Evolutionary conservation across 1,284 basidiomycete genomes (phyloP).

Genomic region (Ustilago cynodontis): DNA sequence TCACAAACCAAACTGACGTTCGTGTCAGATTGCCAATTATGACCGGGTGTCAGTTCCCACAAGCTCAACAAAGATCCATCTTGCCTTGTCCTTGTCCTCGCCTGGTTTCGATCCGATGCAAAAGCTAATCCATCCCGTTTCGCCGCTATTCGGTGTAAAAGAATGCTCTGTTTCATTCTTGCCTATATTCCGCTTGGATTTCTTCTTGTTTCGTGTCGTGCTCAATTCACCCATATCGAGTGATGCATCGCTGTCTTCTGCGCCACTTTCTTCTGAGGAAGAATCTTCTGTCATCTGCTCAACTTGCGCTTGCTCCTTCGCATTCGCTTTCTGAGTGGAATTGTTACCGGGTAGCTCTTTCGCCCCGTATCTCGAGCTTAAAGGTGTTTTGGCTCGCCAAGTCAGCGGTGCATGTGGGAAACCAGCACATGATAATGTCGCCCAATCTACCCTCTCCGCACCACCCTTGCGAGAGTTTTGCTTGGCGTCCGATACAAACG

Average conservation of each 20-base stretch:
- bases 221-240: slow-evolving; percentile 28
- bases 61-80: slow-evolving; percentile 45
- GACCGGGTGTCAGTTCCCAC: slow-evolving; percentile 48
- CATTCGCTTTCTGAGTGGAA: not conserved
- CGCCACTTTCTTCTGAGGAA: slow-evolving; percentile 21
- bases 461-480: not conserved
- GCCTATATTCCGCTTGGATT: slow-evolving; percentile 28
- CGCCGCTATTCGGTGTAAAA: slow-evolving; percentile 35
- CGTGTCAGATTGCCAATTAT: slow-evolving; percentile 1
- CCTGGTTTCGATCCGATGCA: slow-evolving; percentile 13
- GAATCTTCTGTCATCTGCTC: slow-evolving; percentile 27
- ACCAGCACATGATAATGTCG: slow-evolving; percentile 37
- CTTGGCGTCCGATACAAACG: not conserved
- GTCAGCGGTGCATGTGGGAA: slow-evolving; percentile 56
- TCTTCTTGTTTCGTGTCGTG: slow-evolving; percentile 16
- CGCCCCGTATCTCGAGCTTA: slow-evolving; percentile 33
- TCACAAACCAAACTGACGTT: not conserved
- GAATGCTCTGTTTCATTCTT: slow-evolving; percentile 45
- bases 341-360: slow-evolving; percentile 32
- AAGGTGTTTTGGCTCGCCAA: slow-evolving; percentile 43
- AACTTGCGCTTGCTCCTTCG: not conserved
- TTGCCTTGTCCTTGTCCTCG: not conserved
- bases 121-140: slow-evolving; percentile 45
- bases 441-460: slow-evolving; percentile 22
- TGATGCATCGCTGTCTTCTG: slow-evolving; percentile 29